Evolutionary conservation across 169 alveolate species (phyloP).

Genomic region (Eimeria acervulina): DNA sequence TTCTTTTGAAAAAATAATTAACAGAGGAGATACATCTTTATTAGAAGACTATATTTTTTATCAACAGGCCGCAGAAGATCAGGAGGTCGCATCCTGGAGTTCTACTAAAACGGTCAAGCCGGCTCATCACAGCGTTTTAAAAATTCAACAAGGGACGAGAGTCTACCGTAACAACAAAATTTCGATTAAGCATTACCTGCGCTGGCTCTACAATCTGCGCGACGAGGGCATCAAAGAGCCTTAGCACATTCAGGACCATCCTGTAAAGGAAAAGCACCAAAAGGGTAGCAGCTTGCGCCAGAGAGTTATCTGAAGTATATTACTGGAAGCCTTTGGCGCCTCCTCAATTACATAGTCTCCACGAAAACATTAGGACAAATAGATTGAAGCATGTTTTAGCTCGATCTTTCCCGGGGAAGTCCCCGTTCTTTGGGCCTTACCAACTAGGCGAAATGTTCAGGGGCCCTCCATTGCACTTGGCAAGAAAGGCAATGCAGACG

Average conservation of each 20-base stretch:
- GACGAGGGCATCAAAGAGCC: constrained; percentile 67
- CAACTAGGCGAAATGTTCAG: constrained; percentile 52
- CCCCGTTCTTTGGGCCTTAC: background rate
- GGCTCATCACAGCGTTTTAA: no score
- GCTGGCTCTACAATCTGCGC: constrained; percentile 15
- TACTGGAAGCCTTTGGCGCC: background rate
- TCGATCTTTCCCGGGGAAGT: background rate
- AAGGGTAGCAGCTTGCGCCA: background rate
- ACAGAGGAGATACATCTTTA: no score
- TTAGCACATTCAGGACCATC: constrained; percentile 57
- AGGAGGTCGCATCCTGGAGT: no score
- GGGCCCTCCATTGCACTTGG: constrained; percentile 62
- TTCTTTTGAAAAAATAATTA: no score
- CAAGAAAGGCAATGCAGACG: constrained; percentile 49
- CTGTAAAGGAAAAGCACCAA: constrained; percentile 1
- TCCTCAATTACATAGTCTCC: background rate
- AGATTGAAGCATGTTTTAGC: background rate
- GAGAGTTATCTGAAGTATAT: background rate
- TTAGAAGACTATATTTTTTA: no score
- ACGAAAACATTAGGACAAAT: background rate
- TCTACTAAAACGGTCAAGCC: no score
- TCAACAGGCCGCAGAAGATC: no score
- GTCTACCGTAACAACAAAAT: no score
- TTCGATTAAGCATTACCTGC: background rate
- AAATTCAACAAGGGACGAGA: no score